Conservation (phyloP, 768 basidiomycete genomes). For the Podaxis rugospora region DNA sequence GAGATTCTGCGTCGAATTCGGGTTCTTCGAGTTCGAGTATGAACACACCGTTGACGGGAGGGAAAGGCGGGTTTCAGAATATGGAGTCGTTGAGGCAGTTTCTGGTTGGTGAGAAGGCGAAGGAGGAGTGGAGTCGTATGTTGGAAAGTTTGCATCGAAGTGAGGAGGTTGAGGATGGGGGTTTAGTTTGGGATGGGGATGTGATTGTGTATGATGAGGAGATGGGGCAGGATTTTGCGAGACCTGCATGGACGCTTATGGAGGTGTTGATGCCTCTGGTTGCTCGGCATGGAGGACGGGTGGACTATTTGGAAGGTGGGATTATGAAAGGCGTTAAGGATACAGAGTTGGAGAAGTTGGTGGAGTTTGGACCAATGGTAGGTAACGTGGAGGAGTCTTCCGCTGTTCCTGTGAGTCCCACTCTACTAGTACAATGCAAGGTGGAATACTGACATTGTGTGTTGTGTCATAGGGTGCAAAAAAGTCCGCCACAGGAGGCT, state of each 20-base stretch:
- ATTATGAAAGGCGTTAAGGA: slow-evolving; percentile 58
- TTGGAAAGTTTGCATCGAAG: not conserved
- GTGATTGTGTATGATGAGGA: slow-evolving; percentile 76
- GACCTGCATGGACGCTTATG: slow-evolving; percentile 70
- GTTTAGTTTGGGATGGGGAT: slow-evolving; percentile 62
- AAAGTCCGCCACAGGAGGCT: slow-evolving; percentile 26
- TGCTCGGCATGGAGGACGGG: slow-evolving; percentile 35
- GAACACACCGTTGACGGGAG: not conserved
- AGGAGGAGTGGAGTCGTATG: slow-evolving; percentile 47
- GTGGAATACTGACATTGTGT: not conserved
- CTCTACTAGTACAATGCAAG: not conserved
- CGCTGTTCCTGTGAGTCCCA: not conserved
- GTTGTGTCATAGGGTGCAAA: slow-evolving; percentile 3
- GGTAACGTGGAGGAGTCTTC: slow-evolving; percentile 23
- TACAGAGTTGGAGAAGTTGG: slow-evolving; percentile 46
- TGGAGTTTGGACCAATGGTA: slow-evolving; percentile 33
- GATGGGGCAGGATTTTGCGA: slow-evolving; percentile 53
- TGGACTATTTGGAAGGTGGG: slow-evolving; percentile 72
- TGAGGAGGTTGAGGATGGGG: slow-evolving; percentile 26
- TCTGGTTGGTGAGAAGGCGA: slow-evolving; percentile 75
- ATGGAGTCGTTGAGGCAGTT: slow-evolving; percentile 73
- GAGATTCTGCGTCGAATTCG: not conserved
- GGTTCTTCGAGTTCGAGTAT: not conserved
- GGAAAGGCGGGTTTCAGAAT: slow-evolving; percentile 56
- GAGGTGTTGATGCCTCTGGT: slow-evolving; percentile 59